phyloP scores from a whole-genome alignment of 106 monocot genomes.

The Dendrobium huoshanense region DNA sequence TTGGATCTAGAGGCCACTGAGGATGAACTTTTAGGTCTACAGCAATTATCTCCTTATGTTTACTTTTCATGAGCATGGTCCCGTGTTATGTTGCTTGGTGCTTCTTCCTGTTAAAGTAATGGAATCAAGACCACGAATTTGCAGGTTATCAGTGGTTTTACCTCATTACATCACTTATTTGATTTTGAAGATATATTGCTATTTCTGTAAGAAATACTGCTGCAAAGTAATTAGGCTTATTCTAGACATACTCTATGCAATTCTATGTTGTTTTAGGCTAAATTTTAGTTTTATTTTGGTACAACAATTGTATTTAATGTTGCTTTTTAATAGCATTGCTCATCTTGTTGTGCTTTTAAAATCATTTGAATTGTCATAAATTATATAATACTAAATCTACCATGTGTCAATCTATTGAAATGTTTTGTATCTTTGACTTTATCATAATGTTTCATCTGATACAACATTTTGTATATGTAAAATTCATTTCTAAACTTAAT shows the following conservation, averaged over 20 bases:
- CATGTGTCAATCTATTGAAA: not conserved
- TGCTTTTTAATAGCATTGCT: not conserved
- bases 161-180: not conserved
- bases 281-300: not conserved
- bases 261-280: not conserved
- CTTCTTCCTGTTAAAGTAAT: not conserved
- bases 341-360: not conserved
- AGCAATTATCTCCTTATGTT: not conserved
- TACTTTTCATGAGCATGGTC: not conserved
- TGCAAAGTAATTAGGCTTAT: not conserved
- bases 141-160: not conserved
- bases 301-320: not conserved
- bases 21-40: not conserved
- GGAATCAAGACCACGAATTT: not conserved
- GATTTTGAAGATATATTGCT: not conserved
- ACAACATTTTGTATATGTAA: not conserved
- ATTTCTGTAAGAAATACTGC: not conserved
- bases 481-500: not conserved
- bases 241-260: not conserved
- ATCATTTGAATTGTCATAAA: not conserved
- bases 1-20: not conserved
- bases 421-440: not conserved
- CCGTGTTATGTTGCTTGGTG: not conserved
- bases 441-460: not conserved
- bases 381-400: not conserved